Base-by-base conservation (phyloP, 305 asterid genomes). In the Fraxinus dipetala region DNA sequence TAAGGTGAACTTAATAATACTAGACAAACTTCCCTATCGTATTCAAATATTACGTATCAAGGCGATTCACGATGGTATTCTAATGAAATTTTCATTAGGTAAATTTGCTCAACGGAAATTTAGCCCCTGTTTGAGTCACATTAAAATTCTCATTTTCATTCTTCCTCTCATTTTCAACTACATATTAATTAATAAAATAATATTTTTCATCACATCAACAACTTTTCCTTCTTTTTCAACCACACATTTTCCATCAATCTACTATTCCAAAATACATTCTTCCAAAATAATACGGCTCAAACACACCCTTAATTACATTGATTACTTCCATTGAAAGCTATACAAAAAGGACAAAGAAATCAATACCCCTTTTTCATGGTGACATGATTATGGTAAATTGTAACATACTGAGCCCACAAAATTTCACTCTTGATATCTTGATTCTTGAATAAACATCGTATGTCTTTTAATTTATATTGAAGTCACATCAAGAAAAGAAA, bases 351-450 rank as follows among this genome's bases (percentile, higher is more conserved):
- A 61, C 24, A 16, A 51, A 61, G 70, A 61, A 61, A 61, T 18
- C 28, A 18, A 20, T 61, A 26, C 63, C 63, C 63, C 63, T 51
- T 51, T 16, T 51, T 4, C 72, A 8, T 26, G 72, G 72, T 63
- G 32, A 63, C 72, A 67, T 67, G 74, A 67, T 67, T 28, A 67
- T 67, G 74, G n/a, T 67, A 67, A 61, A 61, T 28, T 67, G 36
- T 28, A 26, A 67, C 36, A 67, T 26, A 28, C 2, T 28, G 74
- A 26, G 74, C 74, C 74, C 74, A 67, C 74, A 67, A 28, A 67
- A 67, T 26, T 56, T 56, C 67, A 56, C 24, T 56, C 67, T 56
- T 56, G 67, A 56, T 18, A 56, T 67, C 63, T 51, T 51, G 22
- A 51, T 51, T 56, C 65, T 56, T 56, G 67, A 56, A 56, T 56